These are phyloP conservation scores for Microsporum audouinii DNA, from an alignment of 2,329 filamentous ascomycete genomes.

Conservation along the genomic window DNA sequence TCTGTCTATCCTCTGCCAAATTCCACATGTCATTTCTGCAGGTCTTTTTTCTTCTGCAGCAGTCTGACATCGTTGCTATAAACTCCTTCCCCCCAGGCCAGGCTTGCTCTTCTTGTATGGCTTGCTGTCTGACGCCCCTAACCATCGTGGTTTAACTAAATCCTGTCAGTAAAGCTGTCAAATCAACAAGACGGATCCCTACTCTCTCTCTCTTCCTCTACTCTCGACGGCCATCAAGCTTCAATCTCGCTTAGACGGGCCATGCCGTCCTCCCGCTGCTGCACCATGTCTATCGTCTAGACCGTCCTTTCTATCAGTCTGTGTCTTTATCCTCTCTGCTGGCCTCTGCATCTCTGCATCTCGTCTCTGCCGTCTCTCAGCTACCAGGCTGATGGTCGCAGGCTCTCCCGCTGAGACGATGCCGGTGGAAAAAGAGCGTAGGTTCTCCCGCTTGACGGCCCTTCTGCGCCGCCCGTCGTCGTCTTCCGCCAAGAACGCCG, in stretches of 20 bases:
- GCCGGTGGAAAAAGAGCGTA: slow-evolving; percentile 17
- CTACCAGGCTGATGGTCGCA: neutral
- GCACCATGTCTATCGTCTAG: neutral
- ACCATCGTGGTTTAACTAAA: no score
- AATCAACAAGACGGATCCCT: no score
- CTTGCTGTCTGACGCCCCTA: neutral
- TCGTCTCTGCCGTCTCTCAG: neutral
- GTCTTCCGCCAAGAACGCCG: slow-evolving; percentile 14
- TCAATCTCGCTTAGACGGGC: no score
- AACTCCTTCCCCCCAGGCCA: neutral
- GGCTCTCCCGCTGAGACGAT: neutral
- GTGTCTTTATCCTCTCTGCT: neutral
- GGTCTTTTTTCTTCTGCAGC: neutral
- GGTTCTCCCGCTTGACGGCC: slow-evolving; percentile 27
- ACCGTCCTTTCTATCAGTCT: neutral
- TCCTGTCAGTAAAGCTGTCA: no score
- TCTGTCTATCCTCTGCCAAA: neutral
- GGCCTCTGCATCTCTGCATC: neutral
- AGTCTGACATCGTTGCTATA: neutral
- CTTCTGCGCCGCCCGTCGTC: slow-evolving; percentile 29
- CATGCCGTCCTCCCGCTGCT: neutral
- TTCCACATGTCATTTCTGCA: neutral
- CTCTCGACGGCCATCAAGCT: no score
- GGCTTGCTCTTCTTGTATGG: neutral
- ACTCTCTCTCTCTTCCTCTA: no score